phyloP scores from a whole-genome alignment of 441 rosid species.

The Brassica hybrid region DNA sequence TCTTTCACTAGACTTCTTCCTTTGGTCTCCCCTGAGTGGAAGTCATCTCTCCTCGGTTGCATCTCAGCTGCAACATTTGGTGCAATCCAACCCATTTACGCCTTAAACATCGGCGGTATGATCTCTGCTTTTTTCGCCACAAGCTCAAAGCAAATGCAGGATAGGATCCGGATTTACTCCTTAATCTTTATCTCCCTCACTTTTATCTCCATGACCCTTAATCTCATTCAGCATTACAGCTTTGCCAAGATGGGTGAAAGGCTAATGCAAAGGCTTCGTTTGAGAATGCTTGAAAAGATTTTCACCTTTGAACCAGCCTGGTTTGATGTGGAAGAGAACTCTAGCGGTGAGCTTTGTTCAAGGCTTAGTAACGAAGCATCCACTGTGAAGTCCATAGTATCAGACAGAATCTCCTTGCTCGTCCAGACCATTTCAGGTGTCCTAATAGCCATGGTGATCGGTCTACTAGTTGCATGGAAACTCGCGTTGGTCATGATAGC shows the following conservation, averaged over 20 bases:
- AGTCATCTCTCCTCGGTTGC: slow-evolving; percentile 68
- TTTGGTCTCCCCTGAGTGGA: slow-evolving; percentile 76
- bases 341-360: slow-evolving; percentile 72
- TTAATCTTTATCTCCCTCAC: slow-evolving; percentile 63
- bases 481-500: slow-evolving; percentile 85
- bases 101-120: slow-evolving; percentile 84
- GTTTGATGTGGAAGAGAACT: slow-evolving; percentile 84
- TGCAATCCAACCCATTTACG: slow-evolving; percentile 79
- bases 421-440: slow-evolving; percentile 87
- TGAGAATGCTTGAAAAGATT: slow-evolving; percentile 69
- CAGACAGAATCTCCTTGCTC: slow-evolving; percentile 67
- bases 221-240: slow-evolving; percentile 75
- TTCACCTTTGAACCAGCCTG: slow-evolving; percentile 81
- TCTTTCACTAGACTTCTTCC: slow-evolving; percentile 70
- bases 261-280: slow-evolving; percentile 66
- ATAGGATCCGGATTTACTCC: slow-evolving; percentile 61
- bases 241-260: slow-evolving; percentile 82
- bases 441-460: slow-evolving; percentile 76
- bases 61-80: slow-evolving; percentile 71
- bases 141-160: slow-evolving; percentile 64
- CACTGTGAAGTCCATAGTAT: slow-evolving; percentile 73
- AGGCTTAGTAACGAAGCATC: slow-evolving; percentile 71
- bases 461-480: slow-evolving; percentile 80
- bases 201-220: slow-evolving; percentile 57
- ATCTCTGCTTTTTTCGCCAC: slow-evolving; percentile 75